Evolutionary conservation across 495 filamentous ascomycete genomes (phyloP), one percentile per base, ranked within the genome.

Genomic region (Xeromyces bisporus): DNA sequence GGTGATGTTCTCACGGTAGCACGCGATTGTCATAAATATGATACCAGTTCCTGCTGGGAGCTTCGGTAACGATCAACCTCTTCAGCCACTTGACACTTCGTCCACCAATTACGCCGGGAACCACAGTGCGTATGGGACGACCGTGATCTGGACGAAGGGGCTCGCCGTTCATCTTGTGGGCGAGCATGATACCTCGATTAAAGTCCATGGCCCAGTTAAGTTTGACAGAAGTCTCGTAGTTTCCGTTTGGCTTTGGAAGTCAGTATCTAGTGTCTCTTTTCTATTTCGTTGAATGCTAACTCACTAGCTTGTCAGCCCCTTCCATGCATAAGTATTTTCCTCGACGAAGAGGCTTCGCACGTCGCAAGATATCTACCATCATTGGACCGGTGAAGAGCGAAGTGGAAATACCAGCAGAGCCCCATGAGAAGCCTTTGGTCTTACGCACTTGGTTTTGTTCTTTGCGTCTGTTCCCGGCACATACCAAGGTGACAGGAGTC

Each of bases 401-500:
- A 0, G 86, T 96, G 0, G 85, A 93, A 3, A 94, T 47, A 15
- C 85, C 87, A 5, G 82, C 85, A 0, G 87, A 66, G 23, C 87
- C 87, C 87, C 87, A 96, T 31, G 85, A 93, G 57, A 96, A 96
- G 0, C 87, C 87, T 45, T 93, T 93, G 2, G 80, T 80, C 48
- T 96, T 96, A 16, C 84, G 65, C 2, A 93, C 81, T 18, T 76
- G 61, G 38, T 96, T 96, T 44, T 96, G 87, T 49, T 96, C 87
- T 55, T 96, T 96, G 14, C 87, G 67, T 36, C 87, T 62, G 45
- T 96, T 96, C 0, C 87, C 87, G 8, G 87, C 87, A 52, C 87
- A 96, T 23, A 94, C 87, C 0, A 96, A 65, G 0, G 87, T 94
- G 42, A 94, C 62, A 0, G 87, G 87, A 18, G 76, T 74, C 6